phyloP scores from a whole-genome alignment of 139 green algal species.

The Chlorella sp. region DNA sequence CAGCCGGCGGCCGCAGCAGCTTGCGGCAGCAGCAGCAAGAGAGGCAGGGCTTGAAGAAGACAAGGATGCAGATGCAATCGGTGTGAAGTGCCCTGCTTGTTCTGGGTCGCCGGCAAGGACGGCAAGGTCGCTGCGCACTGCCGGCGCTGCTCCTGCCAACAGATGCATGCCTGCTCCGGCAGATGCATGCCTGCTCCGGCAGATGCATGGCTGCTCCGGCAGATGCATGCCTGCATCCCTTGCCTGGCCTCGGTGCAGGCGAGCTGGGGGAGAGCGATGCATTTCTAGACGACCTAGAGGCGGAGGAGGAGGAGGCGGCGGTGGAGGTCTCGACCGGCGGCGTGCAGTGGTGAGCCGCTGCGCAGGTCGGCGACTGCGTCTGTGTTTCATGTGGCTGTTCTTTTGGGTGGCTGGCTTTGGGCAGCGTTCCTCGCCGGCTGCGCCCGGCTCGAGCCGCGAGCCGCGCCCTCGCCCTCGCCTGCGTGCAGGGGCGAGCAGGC shows the following conservation, averaged over 20 bases:
- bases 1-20: neutral
- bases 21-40: neutral
- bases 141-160: neutral
- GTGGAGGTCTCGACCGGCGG: slow-evolving; percentile 19
- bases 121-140: neutral
- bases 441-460: too few species aligned
- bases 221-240: neutral
- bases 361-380: neutral
- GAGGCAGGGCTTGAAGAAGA: neutral
- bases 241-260: neutral
- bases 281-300: slow-evolving; percentile 19
- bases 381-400: neutral
- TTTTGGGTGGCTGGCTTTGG: neutral
- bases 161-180: neutral
- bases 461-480: neutral
- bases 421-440: neutral
- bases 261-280: neutral
- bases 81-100: neutral
- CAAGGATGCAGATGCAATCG: neutral
- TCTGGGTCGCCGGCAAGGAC: neutral
- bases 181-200: neutral
- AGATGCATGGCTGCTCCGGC: neutral
- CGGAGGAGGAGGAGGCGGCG: slow-evolving; percentile 24
- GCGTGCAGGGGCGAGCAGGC: slow-evolving; percentile 26
- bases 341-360: slow-evolving; percentile 11